Base-by-base conservation (phyloP, 306 rosid genomes). In the Boehmeria nivea region DNA sequence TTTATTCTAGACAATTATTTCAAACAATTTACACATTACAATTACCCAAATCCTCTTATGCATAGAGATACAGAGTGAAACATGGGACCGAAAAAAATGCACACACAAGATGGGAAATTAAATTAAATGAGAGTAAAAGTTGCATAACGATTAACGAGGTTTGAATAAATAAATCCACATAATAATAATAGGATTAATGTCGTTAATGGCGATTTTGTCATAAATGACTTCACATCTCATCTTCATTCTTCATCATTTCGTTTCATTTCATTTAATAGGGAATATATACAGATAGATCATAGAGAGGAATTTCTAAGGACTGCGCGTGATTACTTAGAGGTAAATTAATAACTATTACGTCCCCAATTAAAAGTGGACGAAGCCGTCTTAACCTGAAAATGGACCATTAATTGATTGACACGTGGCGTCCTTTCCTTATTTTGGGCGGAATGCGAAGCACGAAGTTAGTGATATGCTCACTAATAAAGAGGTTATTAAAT, bases 71-170 rank as follows among this genome's bases (percentile, higher is more conserved):
- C n/a, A n/a, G n/a, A n/a, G n/a, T n/a, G n/a, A n/a, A n/a, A n/a
- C n/a, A n/a, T n/a, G n/a, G n/a, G n/a, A n/a, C n/a, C n/a, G n/a
- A n/a, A 10, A 50, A 11, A 14, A 34, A 42, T 20, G 17, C 28
- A 36, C 59, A 11, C 4, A 11, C 48, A 9, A 8, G 3, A 21
- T 36, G 13, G n/a, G n/a, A 17, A 11, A 36, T 16, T 25, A 33
- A 46, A 2, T 11, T 26, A 3, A 48, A 51, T 26, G 21, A 49
- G 46, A 59, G 54, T 55, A 38, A 40, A n/a, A 38, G 54, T 40
- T 45, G 36, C 61, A 48, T 2, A 23, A 64, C 59, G 45, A 63
- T 56, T 67, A 72, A 59, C 43, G 69, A 72, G 65, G 60, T 61
- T 33, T 40, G 43, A 51, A 42, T 18, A 45, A 25, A 56, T 73